phyloP scores from a whole-genome alignment of 352 stramenopile species.

The Pythium dissotocum region DNA sequence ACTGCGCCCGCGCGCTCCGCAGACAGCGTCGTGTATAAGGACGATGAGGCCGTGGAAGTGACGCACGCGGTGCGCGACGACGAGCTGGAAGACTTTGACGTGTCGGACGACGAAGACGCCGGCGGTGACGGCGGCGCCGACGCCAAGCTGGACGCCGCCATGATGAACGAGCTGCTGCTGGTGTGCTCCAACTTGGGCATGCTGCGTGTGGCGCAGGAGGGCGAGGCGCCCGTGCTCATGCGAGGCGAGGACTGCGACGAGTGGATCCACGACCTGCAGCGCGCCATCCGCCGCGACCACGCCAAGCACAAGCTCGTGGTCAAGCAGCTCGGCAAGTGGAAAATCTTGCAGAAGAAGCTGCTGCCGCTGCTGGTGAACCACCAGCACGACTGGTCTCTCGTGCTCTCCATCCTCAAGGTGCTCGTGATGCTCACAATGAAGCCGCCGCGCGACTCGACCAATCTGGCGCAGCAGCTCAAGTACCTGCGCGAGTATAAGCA shows the following conservation, averaged over 20 bases:
- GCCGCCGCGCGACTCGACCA: slow-evolving; percentile 70
- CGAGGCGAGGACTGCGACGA: slow-evolving; percentile 80
- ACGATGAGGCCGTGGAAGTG: slow-evolving; percentile 25
- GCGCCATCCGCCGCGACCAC: slow-evolving; percentile 78
- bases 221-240: slow-evolving; percentile 66
- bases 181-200: slow-evolving; percentile 89
- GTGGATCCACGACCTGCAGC: slow-evolving; percentile 88
- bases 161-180: slow-evolving; percentile 88
- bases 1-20: neutral
- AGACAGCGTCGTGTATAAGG: neutral
- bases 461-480: slow-evolving; percentile 78
- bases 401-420: slow-evolving; percentile 89
- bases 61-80: slow-evolving; percentile 26
- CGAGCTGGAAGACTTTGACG: slow-evolving; percentile 60
- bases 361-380: slow-evolving; percentile 84
- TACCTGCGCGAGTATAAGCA: slow-evolving; percentile 86
- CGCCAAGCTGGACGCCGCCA: slow-evolving; percentile 64
- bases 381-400: slow-evolving; percentile 84
- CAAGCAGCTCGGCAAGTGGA: slow-evolving; percentile 86
- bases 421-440: slow-evolving; percentile 91
- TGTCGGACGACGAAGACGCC: slow-evolving; percentile 51
- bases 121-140: slow-evolving; percentile 7
- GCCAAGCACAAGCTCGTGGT: slow-evolving; percentile 79
- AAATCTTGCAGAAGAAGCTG: slow-evolving; percentile 88
- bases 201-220: slow-evolving; percentile 59